Conservation (phyloP, 257 asterid species). For the Coffea eugenioides region DNA sequence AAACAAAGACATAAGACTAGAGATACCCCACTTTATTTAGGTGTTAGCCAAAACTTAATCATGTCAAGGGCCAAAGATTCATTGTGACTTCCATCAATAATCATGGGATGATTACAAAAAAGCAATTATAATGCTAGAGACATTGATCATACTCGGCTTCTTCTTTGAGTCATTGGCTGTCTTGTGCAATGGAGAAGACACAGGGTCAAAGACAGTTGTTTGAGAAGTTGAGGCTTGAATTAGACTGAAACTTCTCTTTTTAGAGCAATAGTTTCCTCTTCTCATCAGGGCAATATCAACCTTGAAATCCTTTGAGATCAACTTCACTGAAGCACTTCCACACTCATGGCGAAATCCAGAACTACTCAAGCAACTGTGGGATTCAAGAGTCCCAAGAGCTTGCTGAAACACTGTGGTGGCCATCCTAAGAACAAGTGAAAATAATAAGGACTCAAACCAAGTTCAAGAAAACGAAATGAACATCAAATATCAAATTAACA, state of each 20-base stretch:
- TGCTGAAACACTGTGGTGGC: slow-evolving; percentile 59
- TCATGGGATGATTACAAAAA: neutral
- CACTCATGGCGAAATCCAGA: slow-evolving; percentile 46
- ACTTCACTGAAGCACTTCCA: slow-evolving; percentile 49
- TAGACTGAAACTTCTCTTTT: slow-evolving; percentile 37
- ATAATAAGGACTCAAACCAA: neutral
- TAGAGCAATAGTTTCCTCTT: slow-evolving; percentile 38
- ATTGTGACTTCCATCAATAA: neutral
- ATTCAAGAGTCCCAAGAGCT: slow-evolving; percentile 51
- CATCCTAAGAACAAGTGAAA: slow-evolving; percentile 47
- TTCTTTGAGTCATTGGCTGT: slow-evolving; percentile 49
- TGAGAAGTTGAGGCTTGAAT: slow-evolving; percentile 61
- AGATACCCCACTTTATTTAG: neutral
- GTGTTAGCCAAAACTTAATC: neutral
- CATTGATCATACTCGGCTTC: slow-evolving; percentile 60
- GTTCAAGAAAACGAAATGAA: neutral
- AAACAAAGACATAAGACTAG: neutral
- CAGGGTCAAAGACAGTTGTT: slow-evolving; percentile 45
- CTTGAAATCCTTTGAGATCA: slow-evolving; percentile 50
- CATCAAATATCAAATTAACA: neutral
- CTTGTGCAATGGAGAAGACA: slow-evolving; percentile 53
- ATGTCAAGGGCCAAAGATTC: neutral
- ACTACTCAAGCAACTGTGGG: slow-evolving; percentile 36
- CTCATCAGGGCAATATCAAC: slow-evolving; percentile 38
- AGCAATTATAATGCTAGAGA: neutral